Base-by-base conservation (phyloP, 2,329 filamentous ascomycete genomes). In the Penicillium thymicola region DNA sequence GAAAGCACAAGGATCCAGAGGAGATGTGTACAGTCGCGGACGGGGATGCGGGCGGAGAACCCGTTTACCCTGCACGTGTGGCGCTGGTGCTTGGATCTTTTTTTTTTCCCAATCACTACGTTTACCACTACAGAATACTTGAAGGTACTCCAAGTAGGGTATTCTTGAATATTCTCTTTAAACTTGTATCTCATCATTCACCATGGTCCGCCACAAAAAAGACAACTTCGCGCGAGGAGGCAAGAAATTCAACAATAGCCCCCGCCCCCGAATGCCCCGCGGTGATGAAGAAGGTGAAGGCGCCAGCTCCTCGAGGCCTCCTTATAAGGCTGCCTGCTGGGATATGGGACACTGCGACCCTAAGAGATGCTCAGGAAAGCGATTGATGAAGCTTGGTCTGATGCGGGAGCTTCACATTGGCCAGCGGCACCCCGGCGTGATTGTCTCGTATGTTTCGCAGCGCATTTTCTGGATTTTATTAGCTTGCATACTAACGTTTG, bases 281-380 rank as follows among this genome's bases (percentile, higher is more conserved):
- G 70, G 70, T 59, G 71, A 75, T 53, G 76, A 78, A 59, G 73
- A 79, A 40, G 30, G 13, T 52, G 70, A 74, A 18, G 65, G 67
- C 43, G 67, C 65, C 60, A 65, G 58, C 37, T 68, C 69, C 51
- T 65, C 72, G 56, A 73, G 72, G 49, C 77, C 76, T 37, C 72
- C 77, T 23, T 97, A 92, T 83, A 96, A 95, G 77, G 93, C 94
- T 47, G 94, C 93, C 57, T 97, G 93, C 74, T 99, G 94, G 94
- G 94, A 99, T 70, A 82, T 99, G 34, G 93, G 92, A 60, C 94
- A 99, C 78, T 99, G 94, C 79, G 94, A 99, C 70, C 91, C 93
- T 9, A 97, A 97, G 75, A 83, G 93, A 66, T 99, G 94, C 77
- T 97, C 92, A 0, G 94, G 94, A 32, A 99, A 99, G 79, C 87